Conservation (phyloP, 768 basidiomycete species). For the Heimioporus sp. region DNA sequence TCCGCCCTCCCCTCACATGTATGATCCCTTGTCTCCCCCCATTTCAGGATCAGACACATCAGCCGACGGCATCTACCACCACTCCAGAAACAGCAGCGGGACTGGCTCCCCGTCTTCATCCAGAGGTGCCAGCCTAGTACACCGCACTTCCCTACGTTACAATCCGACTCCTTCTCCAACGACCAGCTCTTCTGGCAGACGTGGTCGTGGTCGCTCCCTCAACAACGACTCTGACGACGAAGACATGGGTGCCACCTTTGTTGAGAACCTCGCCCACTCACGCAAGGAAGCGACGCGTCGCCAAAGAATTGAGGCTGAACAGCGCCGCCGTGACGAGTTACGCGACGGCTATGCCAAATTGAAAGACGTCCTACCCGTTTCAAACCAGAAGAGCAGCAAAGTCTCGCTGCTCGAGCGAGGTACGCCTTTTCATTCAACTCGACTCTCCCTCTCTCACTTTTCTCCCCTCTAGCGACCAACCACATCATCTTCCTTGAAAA, state of each 20-base stretch:
- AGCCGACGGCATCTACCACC: constrained; percentile 76
- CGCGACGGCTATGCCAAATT: constrained; percentile 87
- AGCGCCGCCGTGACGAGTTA: constrained; percentile 84
- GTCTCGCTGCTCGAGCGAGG: constrained; percentile 87
- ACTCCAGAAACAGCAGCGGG: constrained; percentile 68
- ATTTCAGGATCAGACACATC: constrained; percentile 89
- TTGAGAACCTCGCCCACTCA: constrained; percentile 71
- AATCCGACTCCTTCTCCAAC: constrained; percentile 82
- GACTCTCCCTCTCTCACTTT: constrained; percentile 3
- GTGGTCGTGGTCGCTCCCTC: constrained; percentile 61
- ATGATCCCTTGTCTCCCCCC: constrained; percentile 83
- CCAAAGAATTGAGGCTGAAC: constrained; percentile 88
- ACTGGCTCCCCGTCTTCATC: constrained; percentile 79
- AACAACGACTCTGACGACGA: constrained; percentile 74
- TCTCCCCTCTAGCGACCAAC: constrained; percentile 58
- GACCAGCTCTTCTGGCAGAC: constrained; percentile 64
- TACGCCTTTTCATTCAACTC: constrained; percentile 33
- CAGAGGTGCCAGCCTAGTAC: constrained; percentile 71
- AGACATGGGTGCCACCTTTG: constrained; percentile 64
- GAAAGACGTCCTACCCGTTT: constrained; percentile 83
- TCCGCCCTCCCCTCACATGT: constrained; percentile 74
- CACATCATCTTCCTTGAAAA: constrained; percentile 75
- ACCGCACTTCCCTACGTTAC: constrained; percentile 67
- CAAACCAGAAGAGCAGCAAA: constrained; percentile 90
- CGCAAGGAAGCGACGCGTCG: constrained; percentile 82